phyloP scores from a whole-genome alignment of 225 moss, liverwort and hornwort genomes.

The Climacium dendroides region DNA sequence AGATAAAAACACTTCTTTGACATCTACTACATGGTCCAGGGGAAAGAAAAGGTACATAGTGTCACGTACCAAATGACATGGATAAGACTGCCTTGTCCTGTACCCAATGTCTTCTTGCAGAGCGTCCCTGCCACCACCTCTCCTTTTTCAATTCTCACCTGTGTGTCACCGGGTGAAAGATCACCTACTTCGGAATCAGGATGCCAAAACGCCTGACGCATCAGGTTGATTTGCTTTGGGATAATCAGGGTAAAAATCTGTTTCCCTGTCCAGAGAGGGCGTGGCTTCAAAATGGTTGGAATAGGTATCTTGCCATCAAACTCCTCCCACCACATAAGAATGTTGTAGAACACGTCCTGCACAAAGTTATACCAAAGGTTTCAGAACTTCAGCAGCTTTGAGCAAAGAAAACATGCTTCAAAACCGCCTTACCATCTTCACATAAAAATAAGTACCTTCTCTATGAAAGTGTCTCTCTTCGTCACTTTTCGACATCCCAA shows the following conservation, averaged over 20 bases:
- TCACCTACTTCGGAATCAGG: slow-evolving; percentile 83
- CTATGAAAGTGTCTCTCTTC: slow-evolving; percentile 93
- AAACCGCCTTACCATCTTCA: neutral
- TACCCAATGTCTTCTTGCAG: slow-evolving; percentile 91
- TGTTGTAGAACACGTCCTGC: slow-evolving; percentile 97
- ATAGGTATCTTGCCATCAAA: slow-evolving; percentile 98
- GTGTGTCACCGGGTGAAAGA: slow-evolving; percentile 83
- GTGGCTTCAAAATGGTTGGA: slow-evolving; percentile 92
- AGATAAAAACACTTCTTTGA: neutral
- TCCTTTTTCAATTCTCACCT: slow-evolving; percentile 92
- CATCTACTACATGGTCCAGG: neutral
- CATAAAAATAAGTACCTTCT: slow-evolving; percentile 48
- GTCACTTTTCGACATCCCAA: slow-evolving; percentile 96
- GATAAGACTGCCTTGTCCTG: slow-evolving; percentile 85
- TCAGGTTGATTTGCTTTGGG: slow-evolving; percentile 96
- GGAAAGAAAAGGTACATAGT: neutral
- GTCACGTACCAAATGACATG: slow-evolving; percentile 84
- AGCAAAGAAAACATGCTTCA: neutral
- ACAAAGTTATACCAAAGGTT: neutral
- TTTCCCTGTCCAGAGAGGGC: slow-evolving; percentile 96
- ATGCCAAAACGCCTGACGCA: slow-evolving; percentile 88
- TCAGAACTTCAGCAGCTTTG: neutral
- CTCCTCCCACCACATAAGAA: slow-evolving; percentile 99
- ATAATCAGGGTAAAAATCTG: slow-evolving; percentile 92
- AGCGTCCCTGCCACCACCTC: slow-evolving; percentile 89